These are phyloP conservation scores for Rheum nobile DNA, from an alignment of 148 eudicot genomes.

Conservation along the genomic window DNA sequence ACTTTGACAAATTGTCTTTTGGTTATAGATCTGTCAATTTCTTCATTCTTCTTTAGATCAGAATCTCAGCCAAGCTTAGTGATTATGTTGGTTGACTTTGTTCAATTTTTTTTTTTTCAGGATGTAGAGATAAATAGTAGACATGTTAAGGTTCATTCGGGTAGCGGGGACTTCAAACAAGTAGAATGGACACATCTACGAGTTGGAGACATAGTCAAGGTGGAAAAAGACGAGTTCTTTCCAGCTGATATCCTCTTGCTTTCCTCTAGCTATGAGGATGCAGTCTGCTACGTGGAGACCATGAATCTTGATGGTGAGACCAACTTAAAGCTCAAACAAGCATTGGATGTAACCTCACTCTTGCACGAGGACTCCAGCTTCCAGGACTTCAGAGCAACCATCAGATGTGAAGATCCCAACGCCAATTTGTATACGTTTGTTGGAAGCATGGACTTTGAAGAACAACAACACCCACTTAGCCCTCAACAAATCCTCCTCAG, in stretches of 20 bases:
- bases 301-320: conserved; percentile 99
- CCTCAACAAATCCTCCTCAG: conserved; percentile 83
- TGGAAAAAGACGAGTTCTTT: conserved; percentile 85
- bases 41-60: background rate
- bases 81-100: background rate
- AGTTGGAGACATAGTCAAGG: conserved; percentile 90
- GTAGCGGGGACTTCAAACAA: conserved; percentile 46
- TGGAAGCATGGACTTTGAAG: conserved; percentile 75
- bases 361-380: conserved; percentile 45
- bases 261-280: conserved; percentile 88
- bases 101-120: conserved; percentile 26
- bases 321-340: conserved; percentile 86
- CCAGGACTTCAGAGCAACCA: conserved; percentile 49
- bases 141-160: conserved; percentile 52
- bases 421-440: conserved; percentile 76
- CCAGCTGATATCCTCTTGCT: conserved; percentile 86
- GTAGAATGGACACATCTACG: conserved; percentile 60
- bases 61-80: background rate
- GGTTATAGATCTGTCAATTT: background rate
- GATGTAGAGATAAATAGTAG: conserved; percentile 82
- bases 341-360: conserved; percentile 57
- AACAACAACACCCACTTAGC: conserved; percentile 54
- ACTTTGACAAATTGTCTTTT: background rate
- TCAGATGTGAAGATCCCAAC: conserved; percentile 92
- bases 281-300: conserved; percentile 88